Evolutionary conservation across 352 stramenopile species (phyloP), one percentile per base, ranked within the genome.

Genomic region (Aphanomyces euteiches): DNA sequence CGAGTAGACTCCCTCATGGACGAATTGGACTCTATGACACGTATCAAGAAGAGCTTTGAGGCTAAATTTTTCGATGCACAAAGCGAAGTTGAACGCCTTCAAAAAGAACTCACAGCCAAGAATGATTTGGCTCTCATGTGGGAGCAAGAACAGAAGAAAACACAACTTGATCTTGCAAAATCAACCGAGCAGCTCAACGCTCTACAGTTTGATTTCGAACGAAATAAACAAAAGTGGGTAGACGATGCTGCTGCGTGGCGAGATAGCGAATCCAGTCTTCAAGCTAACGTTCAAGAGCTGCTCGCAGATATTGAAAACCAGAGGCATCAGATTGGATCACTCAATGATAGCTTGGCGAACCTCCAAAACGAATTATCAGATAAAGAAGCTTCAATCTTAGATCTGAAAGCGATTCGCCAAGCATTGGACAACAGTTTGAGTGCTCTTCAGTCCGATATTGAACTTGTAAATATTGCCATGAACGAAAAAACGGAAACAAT

Each of bases 31-130:
- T 78, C 90, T 40, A 41, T 87, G 37, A 73, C 69, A 34, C 77
- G 84, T 0, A 70, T 93, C n/a, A 92, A 91, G 53, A 78, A 80
- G 43, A 87, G 76, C 13, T 93, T 91, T 56, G 85, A 91, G 67
- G 56, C 48, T 0, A 88, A 87, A 64, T 92, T 88, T 56, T 90
- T 92, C 64, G 77, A 83, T 7, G 79, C 80, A 0, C 69, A 74
- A 17, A 66, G 81, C 13, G 4, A 39, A 13, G 69, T 87, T 40
- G 74, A 83, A 34, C 48, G 56, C 7, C 40, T 59, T 28, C 39
- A 61, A 15, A 36, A 17, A 7, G 45, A 63, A 12, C 50, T 58
- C 8, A 47, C 41, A 61, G 34, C 48, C 41, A 69, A 15, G 34
- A 56, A 19, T 56, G 15, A 53, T 12, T 7, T 36, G 17, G 12